phyloP scores from a whole-genome alignment of 176 grass and related monocot genomes.

The Musa schizocarpa region DNA sequence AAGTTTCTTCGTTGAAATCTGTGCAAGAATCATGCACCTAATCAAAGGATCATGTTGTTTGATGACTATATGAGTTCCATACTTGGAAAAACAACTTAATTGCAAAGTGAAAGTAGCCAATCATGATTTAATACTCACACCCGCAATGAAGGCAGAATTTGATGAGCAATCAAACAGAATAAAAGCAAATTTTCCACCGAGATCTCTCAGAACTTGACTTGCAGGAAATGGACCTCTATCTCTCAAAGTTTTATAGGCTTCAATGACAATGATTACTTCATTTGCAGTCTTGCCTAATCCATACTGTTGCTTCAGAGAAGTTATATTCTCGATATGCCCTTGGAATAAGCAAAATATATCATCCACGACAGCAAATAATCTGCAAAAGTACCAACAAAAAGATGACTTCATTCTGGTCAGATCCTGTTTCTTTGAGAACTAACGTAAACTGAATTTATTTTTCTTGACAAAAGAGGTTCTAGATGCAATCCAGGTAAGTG shows the following conservation, averaged over 20 bases:
- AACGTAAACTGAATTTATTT: too few relatives aligned
- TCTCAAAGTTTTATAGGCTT: constrained; percentile 77
- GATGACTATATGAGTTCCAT: neutral
- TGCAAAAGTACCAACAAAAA: constrained; percentile 20
- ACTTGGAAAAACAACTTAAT: neutral
- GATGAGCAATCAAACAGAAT: constrained; percentile 61
- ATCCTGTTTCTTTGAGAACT: too few relatives aligned
- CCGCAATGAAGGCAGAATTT: constrained; percentile 62
- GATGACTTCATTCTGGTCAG: neutral
- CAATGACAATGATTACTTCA: constrained; percentile 76
- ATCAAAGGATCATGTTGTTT: too few relatives aligned
- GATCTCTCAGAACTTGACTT: constrained; percentile 82
- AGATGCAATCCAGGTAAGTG: too few relatives aligned
- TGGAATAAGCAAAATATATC: constrained; percentile 93
- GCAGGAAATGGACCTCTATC: constrained; percentile 70
- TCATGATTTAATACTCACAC: constrained; percentile 36
- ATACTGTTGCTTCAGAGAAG: constrained; percentile 78
- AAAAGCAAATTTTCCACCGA: constrained; percentile 64
- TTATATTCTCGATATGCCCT: constrained; percentile 78
- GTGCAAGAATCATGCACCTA: too few relatives aligned
- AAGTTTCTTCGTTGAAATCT: too few relatives aligned
- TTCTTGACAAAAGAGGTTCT: too few relatives aligned
- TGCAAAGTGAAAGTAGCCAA: neutral
- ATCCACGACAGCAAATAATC: constrained; percentile 63
- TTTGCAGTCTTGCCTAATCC: constrained; percentile 68